Evolutionary conservation across 805 yeast genomes (phyloP).

Genomic region (Candida lessepsii): DNA sequence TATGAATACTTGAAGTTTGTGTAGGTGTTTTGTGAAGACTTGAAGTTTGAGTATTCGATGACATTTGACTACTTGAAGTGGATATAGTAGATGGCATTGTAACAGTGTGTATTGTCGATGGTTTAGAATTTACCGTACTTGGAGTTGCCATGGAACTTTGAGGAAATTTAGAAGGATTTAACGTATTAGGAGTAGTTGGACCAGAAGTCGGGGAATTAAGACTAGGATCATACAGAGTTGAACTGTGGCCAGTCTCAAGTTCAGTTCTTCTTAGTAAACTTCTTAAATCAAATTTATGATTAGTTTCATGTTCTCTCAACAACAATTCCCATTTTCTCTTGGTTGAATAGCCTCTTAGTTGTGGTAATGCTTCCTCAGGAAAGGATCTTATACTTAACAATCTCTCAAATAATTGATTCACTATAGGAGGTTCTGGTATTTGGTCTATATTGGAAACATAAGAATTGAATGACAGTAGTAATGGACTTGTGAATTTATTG

Average conservation of each 20-base stretch:
- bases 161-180: too few species aligned
- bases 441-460: slow-evolving; percentile 31
- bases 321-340: slow-evolving; percentile 45
- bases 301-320: slow-evolving; percentile 40
- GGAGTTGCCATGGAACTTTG: too few species aligned
- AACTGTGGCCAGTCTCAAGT: neutral
- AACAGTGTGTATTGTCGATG: too few species aligned
- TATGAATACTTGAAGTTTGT: neutral
- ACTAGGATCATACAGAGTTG: neutral
- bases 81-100: too few species aligned
- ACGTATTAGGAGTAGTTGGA: too few species aligned
- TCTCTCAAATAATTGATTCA: slow-evolving; percentile 39
- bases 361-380: slow-evolving; percentile 31
- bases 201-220: neutral
- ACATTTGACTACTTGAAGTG: too few species aligned
- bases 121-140: too few species aligned
- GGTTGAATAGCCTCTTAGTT: slow-evolving; percentile 31
- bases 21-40: too few species aligned
- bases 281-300: slow-evolving; percentile 35
- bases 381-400: slow-evolving; percentile 38
- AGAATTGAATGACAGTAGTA: slow-evolving; percentile 34
- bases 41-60: too few species aligned
- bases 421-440: slow-evolving; percentile 36
- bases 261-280: slow-evolving; percentile 12
- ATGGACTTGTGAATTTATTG: slow-evolving; percentile 15